A percentile compares a stretch with the other conserved stretches of the same genome.
Evolutionary conservation across 2,329 filamentous ascomycete species (phyloP).

Genomic region (Pseudogymnoascus destructans): DNA sequence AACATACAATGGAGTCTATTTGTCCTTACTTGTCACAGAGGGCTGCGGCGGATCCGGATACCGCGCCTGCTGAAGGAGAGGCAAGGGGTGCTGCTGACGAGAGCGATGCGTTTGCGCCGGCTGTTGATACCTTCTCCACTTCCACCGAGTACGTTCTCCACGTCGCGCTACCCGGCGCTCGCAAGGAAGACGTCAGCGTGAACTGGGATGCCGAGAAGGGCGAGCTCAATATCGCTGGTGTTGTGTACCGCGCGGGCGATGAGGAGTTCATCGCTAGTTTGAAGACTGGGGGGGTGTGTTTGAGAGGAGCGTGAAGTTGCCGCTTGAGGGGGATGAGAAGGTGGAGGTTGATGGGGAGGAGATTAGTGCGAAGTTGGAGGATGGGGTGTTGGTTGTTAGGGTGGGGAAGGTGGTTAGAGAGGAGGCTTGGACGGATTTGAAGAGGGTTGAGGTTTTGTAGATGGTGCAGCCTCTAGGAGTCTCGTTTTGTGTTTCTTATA

Average conservation of each 20-base stretch:
- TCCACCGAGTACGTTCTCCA: slow-evolving; percentile 54
- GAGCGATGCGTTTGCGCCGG: slow-evolving; percentile 42
- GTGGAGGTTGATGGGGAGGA: slow-evolving; percentile 51
- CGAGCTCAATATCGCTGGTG: slow-evolving; percentile 54
- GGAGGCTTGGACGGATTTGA: slow-evolving; percentile 50
- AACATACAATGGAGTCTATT: no score
- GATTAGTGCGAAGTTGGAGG: slow-evolving; percentile 65
- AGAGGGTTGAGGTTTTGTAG: slow-evolving; percentile 42
- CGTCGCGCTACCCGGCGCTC: slow-evolving; percentile 60
- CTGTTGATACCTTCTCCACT: slow-evolving; percentile 66
- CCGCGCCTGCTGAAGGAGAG: slow-evolving; percentile 11
- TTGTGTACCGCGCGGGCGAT: slow-evolving; percentile 57
- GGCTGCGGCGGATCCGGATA: slow-evolving; percentile 17
- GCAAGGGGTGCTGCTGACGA: slow-evolving; percentile 16
- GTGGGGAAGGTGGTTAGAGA: slow-evolving; percentile 52
- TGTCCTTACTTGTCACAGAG: not conserved
- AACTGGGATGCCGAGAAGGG: slow-evolving; percentile 61
- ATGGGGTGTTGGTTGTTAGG: slow-evolving; percentile 64
- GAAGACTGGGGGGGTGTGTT: slow-evolving; percentile 56
- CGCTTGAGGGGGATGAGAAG: slow-evolving; percentile 35
- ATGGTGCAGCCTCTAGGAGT: not conserved
- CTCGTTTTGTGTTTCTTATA: not conserved
- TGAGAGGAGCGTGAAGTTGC: slow-evolving; percentile 54
- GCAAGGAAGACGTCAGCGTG: slow-evolving; percentile 65
- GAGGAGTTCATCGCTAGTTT: slow-evolving; percentile 55